Percentiles rank a stretch among this genome's conserved stretches.
These are phyloP conservation scores for Fragilaria radians DNA, from an alignment of 108 stramenopile species.

Conservation along the genomic window DNA sequence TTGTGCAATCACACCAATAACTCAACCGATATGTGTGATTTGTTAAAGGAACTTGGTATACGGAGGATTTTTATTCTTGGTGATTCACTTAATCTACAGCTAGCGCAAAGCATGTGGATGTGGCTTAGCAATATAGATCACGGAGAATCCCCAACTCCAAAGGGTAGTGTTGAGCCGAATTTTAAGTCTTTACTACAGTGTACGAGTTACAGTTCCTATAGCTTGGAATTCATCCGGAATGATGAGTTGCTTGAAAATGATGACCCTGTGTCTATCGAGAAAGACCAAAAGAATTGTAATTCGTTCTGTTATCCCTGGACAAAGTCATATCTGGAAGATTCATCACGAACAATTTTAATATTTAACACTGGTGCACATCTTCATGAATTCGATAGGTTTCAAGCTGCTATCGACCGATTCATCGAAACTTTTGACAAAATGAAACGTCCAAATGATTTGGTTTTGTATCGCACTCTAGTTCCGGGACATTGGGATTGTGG, in stretches of 20 bases:
- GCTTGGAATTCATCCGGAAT: constrained; percentile 6
- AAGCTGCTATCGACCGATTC: not conserved
- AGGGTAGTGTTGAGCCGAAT: not conserved
- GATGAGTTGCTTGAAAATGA: not conserved
- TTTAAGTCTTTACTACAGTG: too few relatives aligned
- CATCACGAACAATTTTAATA: not conserved
- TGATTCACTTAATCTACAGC: constrained; percentile 10
- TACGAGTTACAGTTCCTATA: not conserved
- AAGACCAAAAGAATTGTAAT: not conserved
- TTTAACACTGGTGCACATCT: constrained; percentile 10
- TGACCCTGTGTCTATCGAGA: constrained; percentile 6
- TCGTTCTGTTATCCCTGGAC: constrained; percentile 5
- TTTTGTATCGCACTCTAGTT: constrained; percentile 32
- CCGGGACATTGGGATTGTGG: constrained; percentile 38
- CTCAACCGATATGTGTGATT: not conserved
- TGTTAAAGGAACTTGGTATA: not conserved
- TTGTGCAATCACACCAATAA: not conserved
- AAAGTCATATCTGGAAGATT: not conserved
- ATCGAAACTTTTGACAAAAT: not conserved
- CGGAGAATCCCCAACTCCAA: not conserved
- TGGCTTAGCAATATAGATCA: not conserved
- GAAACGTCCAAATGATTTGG: constrained; percentile 24
- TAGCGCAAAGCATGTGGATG: not conserved
- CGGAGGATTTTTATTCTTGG: constrained; percentile 3
- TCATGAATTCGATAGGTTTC: not conserved